Evolutionary conservation across 169 alveolate species (phyloP).

Genomic region (Plasmodium yoelii): DNA sequence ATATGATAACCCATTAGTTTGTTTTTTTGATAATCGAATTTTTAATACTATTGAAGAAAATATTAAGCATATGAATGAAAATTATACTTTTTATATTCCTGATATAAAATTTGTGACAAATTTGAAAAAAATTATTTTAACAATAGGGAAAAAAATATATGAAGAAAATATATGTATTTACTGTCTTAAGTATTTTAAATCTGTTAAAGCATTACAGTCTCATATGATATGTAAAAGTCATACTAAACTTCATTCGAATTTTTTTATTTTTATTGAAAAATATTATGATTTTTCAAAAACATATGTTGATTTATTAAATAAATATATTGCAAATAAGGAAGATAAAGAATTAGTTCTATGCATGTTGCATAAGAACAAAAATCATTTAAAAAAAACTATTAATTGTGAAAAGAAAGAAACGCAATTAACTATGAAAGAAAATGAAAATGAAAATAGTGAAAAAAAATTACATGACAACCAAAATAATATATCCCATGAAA

Average conservation of each 20-base stretch:
- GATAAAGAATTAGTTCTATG: slow-evolving; percentile 60
- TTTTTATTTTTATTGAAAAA: slow-evolving; percentile 67
- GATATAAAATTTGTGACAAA: slow-evolving; percentile 67
- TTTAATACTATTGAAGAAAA: slow-evolving; percentile 76
- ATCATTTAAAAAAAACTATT: not conserved
- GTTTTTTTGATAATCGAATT: slow-evolving; percentile 80
- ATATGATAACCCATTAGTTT: slow-evolving; percentile 72
- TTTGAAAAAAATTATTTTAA: slow-evolving; percentile 44
- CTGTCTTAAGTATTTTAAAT: slow-evolving; percentile 66
- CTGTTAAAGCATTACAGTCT: slow-evolving; percentile 54
- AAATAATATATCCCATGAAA: not conserved
- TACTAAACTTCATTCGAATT: slow-evolving; percentile 56
- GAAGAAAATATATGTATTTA: slow-evolving; percentile 82
- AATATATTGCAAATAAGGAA: slow-evolving; percentile 59
- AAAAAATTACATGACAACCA: not conserved
- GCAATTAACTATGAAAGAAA: not conserved
- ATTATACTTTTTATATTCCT: slow-evolving; percentile 77
- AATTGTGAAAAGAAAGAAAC: not conserved
- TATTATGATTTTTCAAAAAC: slow-evolving; percentile 76
- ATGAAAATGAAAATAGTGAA: not conserved
- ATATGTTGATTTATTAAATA: slow-evolving; percentile 68
- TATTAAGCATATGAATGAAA: slow-evolving; percentile 78
- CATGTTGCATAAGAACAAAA: slow-evolving; percentile 33
- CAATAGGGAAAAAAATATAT: slow-evolving; percentile 81
- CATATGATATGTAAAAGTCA: slow-evolving; percentile 77